Percentiles rank a stretch among this genome's conserved stretches.
Evolutionary conservation across 192 early-diverging fungal species (phyloP).

Genomic region (Lobosporangium transversale): DNA sequence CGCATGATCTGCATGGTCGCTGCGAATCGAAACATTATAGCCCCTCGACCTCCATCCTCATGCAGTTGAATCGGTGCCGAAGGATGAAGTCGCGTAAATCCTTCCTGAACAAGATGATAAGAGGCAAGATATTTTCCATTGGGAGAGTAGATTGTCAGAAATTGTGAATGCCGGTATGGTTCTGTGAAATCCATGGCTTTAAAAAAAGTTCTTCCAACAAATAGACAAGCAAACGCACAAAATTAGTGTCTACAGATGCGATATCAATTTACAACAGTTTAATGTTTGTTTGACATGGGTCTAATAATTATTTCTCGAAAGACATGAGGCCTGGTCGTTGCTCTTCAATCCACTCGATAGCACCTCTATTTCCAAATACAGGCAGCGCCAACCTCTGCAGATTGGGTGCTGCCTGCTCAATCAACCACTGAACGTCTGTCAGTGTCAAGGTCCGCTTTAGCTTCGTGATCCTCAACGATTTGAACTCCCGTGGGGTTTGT

Average conservation of each 20-base stretch:
- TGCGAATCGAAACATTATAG: conserved; percentile 77
- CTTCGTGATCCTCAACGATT: conserved; percentile 30
- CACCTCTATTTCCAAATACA: conserved; percentile 16
- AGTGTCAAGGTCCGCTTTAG: conserved; percentile 20
- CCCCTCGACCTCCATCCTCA: conserved; percentile 59
- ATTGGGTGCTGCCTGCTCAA: conserved; percentile 23
- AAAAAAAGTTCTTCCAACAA: too few relatives aligned
- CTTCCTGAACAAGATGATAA: conserved; percentile 49
- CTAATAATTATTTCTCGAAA: conserved; percentile 18
- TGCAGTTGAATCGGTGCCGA: conserved; percentile 36
- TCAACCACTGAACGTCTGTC: conserved; percentile 27
- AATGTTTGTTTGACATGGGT: conserved; percentile 1
- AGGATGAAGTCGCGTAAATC: conserved; percentile 41
- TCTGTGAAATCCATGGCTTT: conserved; percentile 71
- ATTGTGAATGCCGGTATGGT: conserved; percentile 70
- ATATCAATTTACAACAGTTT: background rate
- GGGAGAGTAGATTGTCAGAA: conserved; percentile 70
- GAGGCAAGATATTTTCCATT: conserved; percentile 75
- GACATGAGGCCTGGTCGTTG: conserved; percentile 24
- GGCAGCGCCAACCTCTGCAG: conserved; percentile 18
- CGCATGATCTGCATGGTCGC: conserved; percentile 69
- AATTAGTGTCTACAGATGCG: background rate
- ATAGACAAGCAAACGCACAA: too few relatives aligned
- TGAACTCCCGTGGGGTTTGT: background rate
- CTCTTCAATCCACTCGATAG: conserved; percentile 28